Evolutionary conservation across 176 grass and related monocot genomes (phyloP), one percentile per base, ranked within the genome.

Genomic region (Phragmites australis): DNA sequence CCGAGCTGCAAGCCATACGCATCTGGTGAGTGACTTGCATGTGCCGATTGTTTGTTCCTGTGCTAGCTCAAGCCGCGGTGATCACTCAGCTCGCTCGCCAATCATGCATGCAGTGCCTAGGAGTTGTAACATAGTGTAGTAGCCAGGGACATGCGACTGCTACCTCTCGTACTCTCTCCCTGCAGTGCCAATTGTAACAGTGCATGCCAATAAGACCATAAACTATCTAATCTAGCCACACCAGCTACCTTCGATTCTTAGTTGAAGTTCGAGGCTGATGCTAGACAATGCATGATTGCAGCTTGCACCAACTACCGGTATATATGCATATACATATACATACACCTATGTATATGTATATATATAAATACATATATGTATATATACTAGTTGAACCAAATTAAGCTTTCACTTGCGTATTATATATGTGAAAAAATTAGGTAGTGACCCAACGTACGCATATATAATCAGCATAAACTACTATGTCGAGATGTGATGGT

Each of bases 401-500:
- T 79, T 25, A 27, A 66, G 31, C 76, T 61, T 44, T 74, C 50
- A 39, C n/a, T 15, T 2, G 0, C 17, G 21, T 40, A 66, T n/a
- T 62, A 39, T 79, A 66, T 31, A 15, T n/a, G 31, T n/a, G 60
- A 12, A 59, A 44, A 37, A 46, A 54, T 79, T 79, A 68, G 62
- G 77, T 67, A 53, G 76, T 67, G 46, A 79, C 76, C 60, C 46
- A 4, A 43, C 53, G 7, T 5, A 43, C 53, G 7, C 9, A 67
- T 41, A 63, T 67, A 67, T 21, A 79, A 53, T 32, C 11, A 66
- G 19, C 76, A 79, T 79, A 41, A 50, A 65, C 46, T 79, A 60
- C 76, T 79, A 79, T 66, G 61, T 60, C 52, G 69, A 47, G 74
- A 83, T 53, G 41, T 70, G 58, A 79, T 83, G 68, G 56, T 49